Conservation (phyloP, 2,329 filamentous ascomycete species). For the Colletotrichum destructivum region DNA sequence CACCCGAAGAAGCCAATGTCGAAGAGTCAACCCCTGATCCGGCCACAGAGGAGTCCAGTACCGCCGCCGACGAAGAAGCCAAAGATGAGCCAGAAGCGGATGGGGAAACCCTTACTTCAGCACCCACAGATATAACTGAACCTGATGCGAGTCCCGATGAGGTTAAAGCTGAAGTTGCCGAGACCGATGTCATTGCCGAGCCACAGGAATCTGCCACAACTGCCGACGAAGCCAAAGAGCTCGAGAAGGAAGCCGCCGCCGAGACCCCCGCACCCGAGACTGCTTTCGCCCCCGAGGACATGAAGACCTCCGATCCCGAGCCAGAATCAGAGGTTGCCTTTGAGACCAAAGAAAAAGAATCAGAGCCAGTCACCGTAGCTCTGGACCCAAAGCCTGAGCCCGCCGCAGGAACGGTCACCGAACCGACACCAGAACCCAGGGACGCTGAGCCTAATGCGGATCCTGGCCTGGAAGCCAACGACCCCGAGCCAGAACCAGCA, state of each 20-base stretch:
- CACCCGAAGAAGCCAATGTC: neutral
- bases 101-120: neutral
- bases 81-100: neutral
- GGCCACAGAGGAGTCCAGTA: neutral
- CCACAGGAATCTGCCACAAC: neutral
- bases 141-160: neutral
- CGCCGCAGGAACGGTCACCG: neutral
- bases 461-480: conserved; percentile 2
- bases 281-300: neutral
- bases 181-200: neutral
- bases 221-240: neutral
- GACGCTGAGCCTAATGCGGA: neutral
- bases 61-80: neutral
- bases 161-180: neutral
- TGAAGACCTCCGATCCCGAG: neutral
- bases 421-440: neutral
- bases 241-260: neutral
- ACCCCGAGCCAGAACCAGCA: neutral
- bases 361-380: neutral
- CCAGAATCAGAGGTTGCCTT: neutral
- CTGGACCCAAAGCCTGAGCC: neutral
- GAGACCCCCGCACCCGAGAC: neutral
- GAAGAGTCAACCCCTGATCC: neutral
- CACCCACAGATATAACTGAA: neutral
- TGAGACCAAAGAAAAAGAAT: conserved; percentile 6